Evolutionary conservation across 495 filamentous ascomycete species (phyloP), one percentile per base, ranked within the genome.

Genomic region (Xylaria intraflava): DNA sequence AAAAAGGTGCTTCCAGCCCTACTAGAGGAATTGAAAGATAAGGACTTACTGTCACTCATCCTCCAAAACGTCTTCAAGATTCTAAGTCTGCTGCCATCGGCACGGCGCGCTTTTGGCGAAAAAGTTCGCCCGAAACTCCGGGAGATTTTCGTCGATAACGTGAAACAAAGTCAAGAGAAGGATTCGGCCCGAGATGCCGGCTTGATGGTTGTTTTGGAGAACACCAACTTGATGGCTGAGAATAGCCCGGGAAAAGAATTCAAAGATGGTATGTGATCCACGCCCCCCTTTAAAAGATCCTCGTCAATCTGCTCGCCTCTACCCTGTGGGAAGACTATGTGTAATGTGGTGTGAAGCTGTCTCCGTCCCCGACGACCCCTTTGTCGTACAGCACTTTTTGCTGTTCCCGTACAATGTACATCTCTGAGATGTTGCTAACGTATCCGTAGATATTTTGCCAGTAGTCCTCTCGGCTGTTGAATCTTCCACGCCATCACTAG

Each of bases 51-150:
- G 1, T 81, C 90, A 1, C 73, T 95, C 16, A 83, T 96, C 39
- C 68, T 98, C 24, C 88, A 90, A 49, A 96, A 95, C 55, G 80
- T 94, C 33, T 96, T 98, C 73, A 85, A 85, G 36, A 93, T 97
- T 40, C 79, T 94, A 47, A 77, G 80, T 19, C 74, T 84, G 38
- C 65, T 95, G 46, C 88, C 90, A 0, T 85, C 83, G 29, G 86
- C 85, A 4, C 85, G 80, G 53, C 81, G 90, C 49, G 78, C 83
- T 0, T 90, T 96, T 61, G 82, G 83, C 0, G 90, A 96, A 24
- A 87, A 83, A 61, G 84, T 97, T 12, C 83, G 93, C 1, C 87
- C 89, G n/a, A 79, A 76, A 33, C 71, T 98, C 29, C 86, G 86
- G 66, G 89, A 93, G 51, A 85, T 88, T 0, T 96, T 96, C 64